Evolutionary conservation across 345 rosid species (phyloP), one percentile per base, ranked within the genome.

Genomic region (Conringia planisiliqua): DNA sequence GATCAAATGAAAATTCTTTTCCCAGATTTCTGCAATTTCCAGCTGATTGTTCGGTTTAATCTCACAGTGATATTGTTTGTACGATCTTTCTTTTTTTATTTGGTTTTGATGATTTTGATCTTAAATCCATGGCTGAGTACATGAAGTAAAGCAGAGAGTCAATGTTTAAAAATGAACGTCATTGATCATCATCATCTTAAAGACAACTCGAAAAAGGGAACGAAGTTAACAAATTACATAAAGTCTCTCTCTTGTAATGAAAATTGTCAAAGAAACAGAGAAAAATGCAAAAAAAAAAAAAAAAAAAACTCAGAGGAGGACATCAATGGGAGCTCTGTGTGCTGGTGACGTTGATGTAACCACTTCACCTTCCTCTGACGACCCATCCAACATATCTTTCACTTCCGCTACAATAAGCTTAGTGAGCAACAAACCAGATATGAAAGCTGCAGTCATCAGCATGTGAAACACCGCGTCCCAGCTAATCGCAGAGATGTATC

Each of bases 381-480:
- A 82, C 70, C 84, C 86, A 10, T 68, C 79, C 22, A 91, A 29
- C 82, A 86, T 75, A 11, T 82, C 84, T 42, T 86, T 73, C 44
- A 92, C 87, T 77, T 95, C 99, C 4, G 89, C 84, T 57, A 87
- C 46, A 3, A 92, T 85, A 47, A 92, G 96, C 78, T 72, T 86
- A 30, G 96, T 92, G 50, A 95, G 87, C 73, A 95, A 77, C 65
- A 95, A 77, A 36, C 97, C 99, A 1, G 97, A 90, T 1, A 90
- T 60, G 6, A 95, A 68, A 56, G 99, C 97, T 50, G 99, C 86
- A 2, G 70, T 89, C 99, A 95, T 95, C 70, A 95, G 80, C 97
- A 95, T 92, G 17, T 90, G 77, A 72, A 92, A 95, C 74, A 95
- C 99, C 0, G 89, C 90, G 27, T 78, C 87, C 99, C 99, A 95